Evolutionary conservation across 192 early-diverging fungal species (phyloP).

Genomic region (Coemansia sp.): DNA sequence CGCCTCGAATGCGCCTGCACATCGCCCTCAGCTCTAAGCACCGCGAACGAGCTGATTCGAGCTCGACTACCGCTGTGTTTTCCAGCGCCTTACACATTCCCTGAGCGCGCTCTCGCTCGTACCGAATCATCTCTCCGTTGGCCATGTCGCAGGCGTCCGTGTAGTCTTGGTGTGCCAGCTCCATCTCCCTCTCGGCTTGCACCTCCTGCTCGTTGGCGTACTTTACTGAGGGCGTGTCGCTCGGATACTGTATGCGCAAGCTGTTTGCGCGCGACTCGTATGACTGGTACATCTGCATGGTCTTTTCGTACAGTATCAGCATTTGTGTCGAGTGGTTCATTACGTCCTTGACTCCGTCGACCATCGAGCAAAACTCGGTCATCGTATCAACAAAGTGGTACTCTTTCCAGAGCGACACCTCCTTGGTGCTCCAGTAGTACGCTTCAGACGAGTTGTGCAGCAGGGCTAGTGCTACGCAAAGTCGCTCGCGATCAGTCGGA

Average conservation of each 20-base stretch:
- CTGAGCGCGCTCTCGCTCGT: constrained; percentile 39
- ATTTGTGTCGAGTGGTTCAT: constrained; percentile 50
- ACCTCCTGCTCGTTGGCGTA: constrained; percentile 52
- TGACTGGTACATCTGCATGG: constrained; percentile 41
- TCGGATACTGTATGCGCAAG: constrained; percentile 49
- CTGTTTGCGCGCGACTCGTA: constrained; percentile 31
- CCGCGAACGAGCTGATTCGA: constrained; percentile 42
- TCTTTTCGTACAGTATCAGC: constrained; percentile 48
- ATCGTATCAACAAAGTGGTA: constrained; percentile 45
- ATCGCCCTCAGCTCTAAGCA: constrained; percentile 36
- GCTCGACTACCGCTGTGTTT: constrained; percentile 38
- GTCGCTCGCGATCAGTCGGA: constrained; percentile 24
- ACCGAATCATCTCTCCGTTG: constrained; percentile 38
- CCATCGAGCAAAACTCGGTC: constrained; percentile 41
- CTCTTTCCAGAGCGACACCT: constrained; percentile 47
- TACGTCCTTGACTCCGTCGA: constrained; percentile 35
- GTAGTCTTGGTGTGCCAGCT: constrained; percentile 52
- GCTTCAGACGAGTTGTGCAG: constrained; percentile 43
- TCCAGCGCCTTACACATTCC: constrained; percentile 47
- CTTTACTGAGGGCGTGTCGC: constrained; percentile 48
- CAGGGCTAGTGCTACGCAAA: constrained; percentile 38
- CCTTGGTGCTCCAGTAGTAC: constrained; percentile 47
- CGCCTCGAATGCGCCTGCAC: constrained; percentile 35
- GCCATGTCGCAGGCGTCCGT: constrained; percentile 47
- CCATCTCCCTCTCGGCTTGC: constrained; percentile 38